Conservation (phyloP, 129 eudicot genomes). For the Lactuca saligna region DNA sequence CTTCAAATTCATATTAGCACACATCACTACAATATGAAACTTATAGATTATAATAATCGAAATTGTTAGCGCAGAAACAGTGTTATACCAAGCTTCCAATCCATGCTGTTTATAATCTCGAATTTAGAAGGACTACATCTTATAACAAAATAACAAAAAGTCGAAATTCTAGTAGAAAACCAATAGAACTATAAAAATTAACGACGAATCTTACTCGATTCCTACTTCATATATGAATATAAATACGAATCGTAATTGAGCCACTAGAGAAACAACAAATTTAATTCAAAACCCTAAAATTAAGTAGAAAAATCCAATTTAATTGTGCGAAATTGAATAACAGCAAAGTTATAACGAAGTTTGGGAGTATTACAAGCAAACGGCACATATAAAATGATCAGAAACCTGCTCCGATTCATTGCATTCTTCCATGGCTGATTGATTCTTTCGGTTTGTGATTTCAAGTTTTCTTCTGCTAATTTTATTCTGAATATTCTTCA, state of each 20-base stretch:
- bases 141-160: too few species aligned
- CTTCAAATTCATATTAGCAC: not conserved
- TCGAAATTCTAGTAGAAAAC: conserved; percentile 8
- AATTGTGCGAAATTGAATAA: not conserved
- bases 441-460: conserved; percentile 16
- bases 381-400: conserved; percentile 63
- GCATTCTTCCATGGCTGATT: conserved; percentile 30
- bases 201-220: not conserved
- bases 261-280: not conserved
- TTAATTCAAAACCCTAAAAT: conserved; percentile 30
- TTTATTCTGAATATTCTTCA: not conserved
- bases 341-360: not conserved
- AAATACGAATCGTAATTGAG: not conserved
- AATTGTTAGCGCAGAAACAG: not conserved
- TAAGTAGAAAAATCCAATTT: not conserved
- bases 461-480: not conserved
- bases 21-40: not conserved
- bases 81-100: not conserved
- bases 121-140: not conserved
- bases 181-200: not conserved
- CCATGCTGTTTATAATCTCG: not conserved
- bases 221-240: not conserved
- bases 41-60: not conserved
- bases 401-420: conserved; percentile 45
- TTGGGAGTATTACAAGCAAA: conserved; percentile 54